Evolutionary conservation across 768 basidiomycete genomes (phyloP).

Genomic region (Rickenella mellea): DNA sequence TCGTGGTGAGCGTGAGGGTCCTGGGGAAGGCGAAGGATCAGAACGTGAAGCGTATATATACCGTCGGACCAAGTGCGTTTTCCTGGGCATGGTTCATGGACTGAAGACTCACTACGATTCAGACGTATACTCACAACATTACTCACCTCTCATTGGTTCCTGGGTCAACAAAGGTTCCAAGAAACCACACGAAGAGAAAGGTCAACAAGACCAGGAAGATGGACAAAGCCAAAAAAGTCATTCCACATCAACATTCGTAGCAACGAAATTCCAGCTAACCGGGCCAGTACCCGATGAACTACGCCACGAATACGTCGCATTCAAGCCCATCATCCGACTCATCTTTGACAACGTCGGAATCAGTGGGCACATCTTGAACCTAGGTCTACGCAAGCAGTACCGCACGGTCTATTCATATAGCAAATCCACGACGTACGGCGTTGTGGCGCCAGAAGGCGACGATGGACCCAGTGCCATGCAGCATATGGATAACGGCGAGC

Average conservation of each 20-base stretch:
- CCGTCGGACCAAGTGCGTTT: slow-evolving; percentile 27
- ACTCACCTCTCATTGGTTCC: slow-evolving; percentile 32
- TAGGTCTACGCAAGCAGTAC: slow-evolving; percentile 30
- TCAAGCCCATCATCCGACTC: slow-evolving; percentile 28
- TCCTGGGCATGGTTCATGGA: not conserved
- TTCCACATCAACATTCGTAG: slow-evolving; percentile 28
- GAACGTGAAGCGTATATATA: slow-evolving; percentile 24
- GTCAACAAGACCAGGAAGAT: not conserved
- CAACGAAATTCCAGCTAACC: slow-evolving; percentile 32
- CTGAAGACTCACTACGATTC: slow-evolving; percentile 1
- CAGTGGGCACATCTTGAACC: slow-evolving; percentile 27
- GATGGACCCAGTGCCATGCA: not conserved
- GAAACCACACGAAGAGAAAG: slow-evolving; percentile 2
- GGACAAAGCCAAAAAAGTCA: slow-evolving; percentile 10
- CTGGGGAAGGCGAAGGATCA: slow-evolving; percentile 22
- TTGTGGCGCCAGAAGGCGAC: slow-evolving; percentile 13
- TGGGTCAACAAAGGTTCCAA: slow-evolving; percentile 14
- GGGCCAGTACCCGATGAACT: slow-evolving; percentile 33
- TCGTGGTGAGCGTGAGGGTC: slow-evolving; percentile 17
- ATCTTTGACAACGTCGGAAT: slow-evolving; percentile 30
- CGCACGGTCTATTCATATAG: slow-evolving; percentile 29
- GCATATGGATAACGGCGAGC: not conserved
- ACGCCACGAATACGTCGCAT: slow-evolving; percentile 27
- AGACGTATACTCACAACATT: slow-evolving; percentile 26
- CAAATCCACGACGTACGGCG: slow-evolving; percentile 25